Evolutionary conservation across 2,329 filamentous ascomycete genomes (phyloP).

Genomic region (Sarocladium brachiariae): DNA sequence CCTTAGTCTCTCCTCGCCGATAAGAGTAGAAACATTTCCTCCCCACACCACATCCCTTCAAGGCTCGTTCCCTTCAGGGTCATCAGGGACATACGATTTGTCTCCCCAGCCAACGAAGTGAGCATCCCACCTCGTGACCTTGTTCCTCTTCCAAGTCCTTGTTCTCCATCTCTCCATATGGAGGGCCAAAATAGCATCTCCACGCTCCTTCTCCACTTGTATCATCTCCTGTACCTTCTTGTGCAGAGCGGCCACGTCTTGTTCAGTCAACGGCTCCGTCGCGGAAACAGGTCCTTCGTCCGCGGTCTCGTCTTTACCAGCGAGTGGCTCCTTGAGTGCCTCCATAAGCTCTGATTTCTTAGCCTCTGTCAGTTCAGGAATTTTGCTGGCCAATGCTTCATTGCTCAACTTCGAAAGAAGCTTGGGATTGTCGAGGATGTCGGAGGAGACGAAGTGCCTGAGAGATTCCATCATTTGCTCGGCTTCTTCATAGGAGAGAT

Average conservation of each 20-base stretch:
- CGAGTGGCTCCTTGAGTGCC: not conserved
- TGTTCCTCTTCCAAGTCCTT: not conserved
- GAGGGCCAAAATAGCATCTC: not conserved
- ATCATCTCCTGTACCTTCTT: not conserved
- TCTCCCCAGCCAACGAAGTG: conserved; percentile 1
- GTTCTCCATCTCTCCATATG: not conserved
- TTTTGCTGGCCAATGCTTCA: not conserved
- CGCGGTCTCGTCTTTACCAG: not conserved
- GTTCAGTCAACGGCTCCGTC: not conserved
- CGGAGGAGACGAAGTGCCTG: conserved; percentile 10
- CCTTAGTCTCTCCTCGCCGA: no score
- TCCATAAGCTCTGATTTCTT: not conserved
- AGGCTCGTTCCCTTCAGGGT: no score
- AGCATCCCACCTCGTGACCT: not conserved
- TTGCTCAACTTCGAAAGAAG: not conserved
- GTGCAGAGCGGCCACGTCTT: not conserved
- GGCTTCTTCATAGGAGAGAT: conserved; percentile 17
- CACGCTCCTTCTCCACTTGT: not conserved
- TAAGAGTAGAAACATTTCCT: no score
- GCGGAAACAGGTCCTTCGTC: not conserved
- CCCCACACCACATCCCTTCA: no score
- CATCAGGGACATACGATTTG: not conserved
- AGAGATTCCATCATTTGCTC: conserved; percentile 23
- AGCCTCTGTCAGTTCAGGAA: not conserved
- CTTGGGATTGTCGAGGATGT: not conserved